Percentiles rank a stretch among this genome's conserved stretches.
phyloP scores from a whole-genome alignment of 805 yeast species.

The Ogataea pignaliae region DNA sequence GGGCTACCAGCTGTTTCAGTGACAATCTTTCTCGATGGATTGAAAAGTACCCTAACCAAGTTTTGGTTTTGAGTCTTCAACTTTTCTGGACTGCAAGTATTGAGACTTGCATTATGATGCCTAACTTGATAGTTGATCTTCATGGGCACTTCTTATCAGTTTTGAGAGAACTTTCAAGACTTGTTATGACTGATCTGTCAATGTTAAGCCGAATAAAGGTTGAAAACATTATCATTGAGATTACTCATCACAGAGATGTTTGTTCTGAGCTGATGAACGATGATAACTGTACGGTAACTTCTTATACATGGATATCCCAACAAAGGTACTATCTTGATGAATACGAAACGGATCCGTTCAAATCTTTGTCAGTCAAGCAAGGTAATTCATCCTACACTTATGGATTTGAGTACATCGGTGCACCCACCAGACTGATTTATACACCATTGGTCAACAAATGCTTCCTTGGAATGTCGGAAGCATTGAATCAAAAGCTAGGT shows the following conservation, averaged over 20 bases:
- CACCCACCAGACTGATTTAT: slow-evolving; percentile 64
- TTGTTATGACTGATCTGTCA: slow-evolving; percentile 26
- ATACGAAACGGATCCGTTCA: slow-evolving; percentile 16
- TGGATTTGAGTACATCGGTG: slow-evolving; percentile 81
- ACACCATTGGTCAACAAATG: slow-evolving; percentile 69
- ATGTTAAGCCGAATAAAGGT: slow-evolving; percentile 37
- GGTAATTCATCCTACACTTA: slow-evolving; percentile 50
- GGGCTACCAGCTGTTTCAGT: slow-evolving; percentile 4
- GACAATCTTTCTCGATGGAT: slow-evolving; percentile 32
- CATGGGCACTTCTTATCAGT: slow-evolving; percentile 11
- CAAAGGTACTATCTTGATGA: slow-evolving; percentile 44
- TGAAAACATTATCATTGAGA: slow-evolving; percentile 64
- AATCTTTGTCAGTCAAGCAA: slow-evolving; percentile 42
- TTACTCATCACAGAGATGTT: slow-evolving; percentile 53
- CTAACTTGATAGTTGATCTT: slow-evolving; percentile 5
- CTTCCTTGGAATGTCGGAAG: slow-evolving; percentile 66
- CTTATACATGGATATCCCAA: slow-evolving; percentile 45
- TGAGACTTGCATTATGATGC: background rate
- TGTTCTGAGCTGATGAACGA: slow-evolving; percentile 3
- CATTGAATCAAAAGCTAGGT: slow-evolving; percentile 71
- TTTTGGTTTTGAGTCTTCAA: slow-evolving; percentile 38
- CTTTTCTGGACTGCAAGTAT: background rate
- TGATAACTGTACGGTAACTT: background rate
- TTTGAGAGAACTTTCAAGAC: slow-evolving; percentile 25
- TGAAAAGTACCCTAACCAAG: slow-evolving; percentile 49